Evolutionary conservation across 495 filamentous ascomycete species (phyloP).

Genomic region (Trichoderma erinaceum): DNA sequence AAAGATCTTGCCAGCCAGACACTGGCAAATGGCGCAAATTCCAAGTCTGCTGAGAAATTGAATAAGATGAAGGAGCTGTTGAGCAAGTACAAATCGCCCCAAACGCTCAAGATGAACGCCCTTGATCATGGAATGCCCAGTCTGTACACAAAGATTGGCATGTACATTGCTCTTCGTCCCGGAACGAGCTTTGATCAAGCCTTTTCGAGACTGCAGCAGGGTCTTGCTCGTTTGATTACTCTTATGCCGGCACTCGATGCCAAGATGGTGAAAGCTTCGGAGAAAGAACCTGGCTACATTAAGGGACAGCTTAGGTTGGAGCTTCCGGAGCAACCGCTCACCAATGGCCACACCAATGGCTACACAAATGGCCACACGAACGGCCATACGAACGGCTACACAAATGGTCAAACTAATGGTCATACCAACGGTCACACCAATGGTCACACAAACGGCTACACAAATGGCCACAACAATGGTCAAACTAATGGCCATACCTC

Average conservation of each 20-base stretch:
- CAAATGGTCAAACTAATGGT: no score
- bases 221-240: slow-evolving; percentile 26
- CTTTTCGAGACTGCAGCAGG: slow-evolving; percentile 24
- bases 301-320: slow-evolving; percentile 25
- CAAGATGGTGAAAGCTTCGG: slow-evolving; percentile 26
- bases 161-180: slow-evolving; percentile 26
- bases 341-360: no score
- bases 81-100: slow-evolving; percentile 20
- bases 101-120: slow-evolving; percentile 25
- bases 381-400: no score
- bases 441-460: no score
- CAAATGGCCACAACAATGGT: no score
- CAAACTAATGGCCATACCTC: slow-evolving; percentile 16
- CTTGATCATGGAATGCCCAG: slow-evolving; percentile 26
- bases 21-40: background rate
- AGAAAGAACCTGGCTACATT: slow-evolving; percentile 28
- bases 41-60: no score
- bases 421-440: no score
- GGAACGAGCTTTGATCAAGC: slow-evolving; percentile 24
- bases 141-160: slow-evolving; percentile 23
- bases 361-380: no score
- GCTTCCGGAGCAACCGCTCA: no score
- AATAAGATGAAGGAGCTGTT: slow-evolving; percentile 9
- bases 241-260: slow-evolving; percentile 27
- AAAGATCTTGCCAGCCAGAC: slow-evolving; percentile 6